phyloP scores from a whole-genome alignment of 1,284 basidiomycete species.

The Fomitiporia mediterranea region DNA sequence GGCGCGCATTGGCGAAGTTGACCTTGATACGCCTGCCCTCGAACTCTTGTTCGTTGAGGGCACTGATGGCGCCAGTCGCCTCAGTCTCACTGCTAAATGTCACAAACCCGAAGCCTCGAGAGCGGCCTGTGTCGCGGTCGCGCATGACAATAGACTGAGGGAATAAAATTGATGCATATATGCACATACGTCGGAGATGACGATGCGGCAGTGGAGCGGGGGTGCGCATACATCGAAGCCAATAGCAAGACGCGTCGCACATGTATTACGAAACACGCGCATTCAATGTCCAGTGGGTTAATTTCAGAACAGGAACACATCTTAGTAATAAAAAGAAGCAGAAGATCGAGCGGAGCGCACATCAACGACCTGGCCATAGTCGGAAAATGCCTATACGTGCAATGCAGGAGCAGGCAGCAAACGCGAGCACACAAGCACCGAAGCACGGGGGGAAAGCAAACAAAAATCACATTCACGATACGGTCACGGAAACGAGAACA shows the following conservation, averaged over 20 bases:
- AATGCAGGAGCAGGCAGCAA: constrained; percentile 27
- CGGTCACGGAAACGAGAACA: constrained; percentile 31
- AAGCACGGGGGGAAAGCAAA: constrained; percentile 21
- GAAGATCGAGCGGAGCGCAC: constrained; percentile 51
- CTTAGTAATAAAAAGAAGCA: constrained; percentile 25
- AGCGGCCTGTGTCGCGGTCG: constrained; percentile 94
- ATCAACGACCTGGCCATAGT: constrained; percentile 67
- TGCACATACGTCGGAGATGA: background rate
- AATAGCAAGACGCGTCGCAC: background rate
- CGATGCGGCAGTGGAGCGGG: constrained; percentile 7
- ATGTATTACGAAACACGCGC: background rate
- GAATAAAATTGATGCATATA: background rate
- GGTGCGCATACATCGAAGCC: background rate
- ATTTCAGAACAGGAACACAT: background rate
- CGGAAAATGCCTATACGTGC: constrained; percentile 67
- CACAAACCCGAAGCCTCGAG: constrained; percentile 95
- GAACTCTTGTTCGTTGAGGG: constrained; percentile 88
- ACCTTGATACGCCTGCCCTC: constrained; percentile 93
- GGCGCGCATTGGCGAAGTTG: constrained; percentile 89
- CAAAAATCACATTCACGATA: constrained; percentile 29
- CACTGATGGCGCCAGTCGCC: constrained; percentile 75
- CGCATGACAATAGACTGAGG: constrained; percentile 91
- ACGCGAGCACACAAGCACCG: background rate
- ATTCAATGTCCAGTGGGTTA: background rate
- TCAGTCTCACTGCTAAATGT: constrained; percentile 63